These are phyloP conservation scores for Sporobolomyces roseus DNA, from an alignment of 768 basidiomycete genomes.

Conservation along the genomic window DNA sequence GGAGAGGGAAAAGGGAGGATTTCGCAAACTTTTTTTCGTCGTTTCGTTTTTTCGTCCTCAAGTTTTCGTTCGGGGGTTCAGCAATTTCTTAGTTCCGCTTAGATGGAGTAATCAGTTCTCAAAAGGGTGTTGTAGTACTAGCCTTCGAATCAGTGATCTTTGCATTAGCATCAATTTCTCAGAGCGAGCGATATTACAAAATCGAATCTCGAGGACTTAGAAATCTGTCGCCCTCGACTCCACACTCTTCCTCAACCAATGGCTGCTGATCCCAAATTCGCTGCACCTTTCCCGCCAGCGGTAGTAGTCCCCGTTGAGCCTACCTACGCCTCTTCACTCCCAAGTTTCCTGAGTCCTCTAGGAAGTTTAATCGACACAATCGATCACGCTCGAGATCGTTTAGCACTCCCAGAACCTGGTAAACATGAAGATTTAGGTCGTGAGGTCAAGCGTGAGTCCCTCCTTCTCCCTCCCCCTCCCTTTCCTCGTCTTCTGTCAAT, in stretches of 20 bases:
- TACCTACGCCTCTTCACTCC: conserved; percentile 18
- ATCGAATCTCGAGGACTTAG: no score
- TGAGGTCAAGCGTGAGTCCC: conserved; percentile 75
- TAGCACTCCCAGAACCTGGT: conserved; percentile 86
- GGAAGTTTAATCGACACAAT: conserved; percentile 67
- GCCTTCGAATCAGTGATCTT: no score
- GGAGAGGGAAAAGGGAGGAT: not conserved
- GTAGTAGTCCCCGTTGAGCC: conserved; percentile 1
- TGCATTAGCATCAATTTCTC: no score
- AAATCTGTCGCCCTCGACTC: not conserved
- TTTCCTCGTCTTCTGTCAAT: not conserved
- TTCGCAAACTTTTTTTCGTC: not conserved
- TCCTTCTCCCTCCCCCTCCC: not conserved
- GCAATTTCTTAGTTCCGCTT: no score
- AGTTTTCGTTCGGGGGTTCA: no score
- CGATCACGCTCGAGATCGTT: conserved; percentile 71
- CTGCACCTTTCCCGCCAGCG: conserved; percentile 12
- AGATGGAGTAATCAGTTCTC: no score
- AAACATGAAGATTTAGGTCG: conserved; percentile 86
- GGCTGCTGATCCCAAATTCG: conserved; percentile 20
- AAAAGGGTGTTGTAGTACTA: no score
- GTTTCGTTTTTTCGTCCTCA: no score
- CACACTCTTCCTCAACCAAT: not conserved
- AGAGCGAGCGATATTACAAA: no score
- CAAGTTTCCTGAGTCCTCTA: conserved; percentile 55